phyloP scores from a whole-genome alignment of 73 alveolate genomes.

The Tetrahymena thermophila region DNA sequence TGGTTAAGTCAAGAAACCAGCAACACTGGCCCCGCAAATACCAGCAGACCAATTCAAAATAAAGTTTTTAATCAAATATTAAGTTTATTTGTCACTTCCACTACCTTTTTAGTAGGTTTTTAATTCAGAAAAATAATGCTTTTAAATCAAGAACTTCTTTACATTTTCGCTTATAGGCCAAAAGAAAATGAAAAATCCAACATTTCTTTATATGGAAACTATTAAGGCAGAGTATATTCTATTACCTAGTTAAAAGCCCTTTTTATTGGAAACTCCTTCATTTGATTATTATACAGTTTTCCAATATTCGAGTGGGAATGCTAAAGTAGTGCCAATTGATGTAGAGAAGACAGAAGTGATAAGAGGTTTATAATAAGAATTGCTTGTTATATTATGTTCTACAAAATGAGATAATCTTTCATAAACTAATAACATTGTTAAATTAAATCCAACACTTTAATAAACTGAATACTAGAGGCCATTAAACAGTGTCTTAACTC shows the following conservation, averaged over 20 bases:
- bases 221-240: neutral
- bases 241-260: neutral
- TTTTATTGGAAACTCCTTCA: neutral
- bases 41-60: neutral
- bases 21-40: neutral
- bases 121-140: neutral
- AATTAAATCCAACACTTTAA: neutral
- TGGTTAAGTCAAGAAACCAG: neutral
- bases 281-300: neutral
- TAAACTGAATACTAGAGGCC: neutral
- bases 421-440: neutral
- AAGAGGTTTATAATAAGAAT: neutral
- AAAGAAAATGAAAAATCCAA: neutral
- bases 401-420: neutral
- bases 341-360: neutral
- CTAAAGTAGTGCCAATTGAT: neutral
- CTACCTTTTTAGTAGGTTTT: neutral
- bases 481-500: neutral
- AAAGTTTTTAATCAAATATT: neutral
- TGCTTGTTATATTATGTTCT: neutral
- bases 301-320: conserved; percentile 1
- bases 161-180: neutral
- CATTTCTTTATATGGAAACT: neutral
- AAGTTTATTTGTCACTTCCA: neutral
- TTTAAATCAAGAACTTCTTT: neutral